Evolutionary conservation across 805 yeast genomes (phyloP).

Genomic region (Candida sphagnicola): DNA sequence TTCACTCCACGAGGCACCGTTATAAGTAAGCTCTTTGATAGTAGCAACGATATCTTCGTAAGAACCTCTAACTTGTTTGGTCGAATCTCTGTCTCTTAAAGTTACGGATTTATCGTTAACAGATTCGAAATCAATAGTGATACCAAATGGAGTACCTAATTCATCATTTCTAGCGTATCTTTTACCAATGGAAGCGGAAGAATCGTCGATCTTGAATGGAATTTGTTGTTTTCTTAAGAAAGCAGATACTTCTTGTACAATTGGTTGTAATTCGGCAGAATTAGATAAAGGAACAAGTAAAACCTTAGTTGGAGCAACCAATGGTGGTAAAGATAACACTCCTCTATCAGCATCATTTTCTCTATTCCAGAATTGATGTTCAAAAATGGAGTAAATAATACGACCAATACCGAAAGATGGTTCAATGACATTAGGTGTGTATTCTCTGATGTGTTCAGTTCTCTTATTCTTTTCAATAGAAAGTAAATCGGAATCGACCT

Average conservation of each 20-base stretch:
- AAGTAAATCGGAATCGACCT: constrained; percentile 68
- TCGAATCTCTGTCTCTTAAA: constrained; percentile 94
- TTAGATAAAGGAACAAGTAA: constrained; percentile 90
- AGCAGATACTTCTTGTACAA: constrained; percentile 64
- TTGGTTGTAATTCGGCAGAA: constrained; percentile 74
- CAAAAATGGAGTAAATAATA: constrained; percentile 87
- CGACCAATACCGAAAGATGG: constrained; percentile 99
- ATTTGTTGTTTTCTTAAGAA: constrained; percentile 75
- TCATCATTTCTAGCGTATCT: constrained; percentile 98
- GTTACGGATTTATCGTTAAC: constrained; percentile 85
- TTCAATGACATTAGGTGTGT: constrained; percentile 94
- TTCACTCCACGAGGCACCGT: constrained; percentile 76
- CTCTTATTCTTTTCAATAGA: constrained; percentile 73
- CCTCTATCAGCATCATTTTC: constrained; percentile 83
- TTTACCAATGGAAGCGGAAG: constrained; percentile 96
- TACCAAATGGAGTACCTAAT: constrained; percentile 97
- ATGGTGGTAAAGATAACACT: constrained; percentile 88
- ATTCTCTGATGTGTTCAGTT: constrained; percentile 91
- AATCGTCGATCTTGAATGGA: constrained; percentile 94
- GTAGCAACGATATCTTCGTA: constrained; percentile 67
- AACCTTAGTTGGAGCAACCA: constrained; percentile 97
- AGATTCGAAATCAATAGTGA: constrained; percentile 94
- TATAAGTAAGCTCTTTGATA: constrained; percentile 69
- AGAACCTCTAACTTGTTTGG: constrained; percentile 93
- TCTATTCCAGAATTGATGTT: constrained; percentile 93